These are phyloP conservation scores for Fomitopsis pinicola DNA, from an alignment of 1,284 basidiomycete genomes.

Conservation along the genomic window DNA sequence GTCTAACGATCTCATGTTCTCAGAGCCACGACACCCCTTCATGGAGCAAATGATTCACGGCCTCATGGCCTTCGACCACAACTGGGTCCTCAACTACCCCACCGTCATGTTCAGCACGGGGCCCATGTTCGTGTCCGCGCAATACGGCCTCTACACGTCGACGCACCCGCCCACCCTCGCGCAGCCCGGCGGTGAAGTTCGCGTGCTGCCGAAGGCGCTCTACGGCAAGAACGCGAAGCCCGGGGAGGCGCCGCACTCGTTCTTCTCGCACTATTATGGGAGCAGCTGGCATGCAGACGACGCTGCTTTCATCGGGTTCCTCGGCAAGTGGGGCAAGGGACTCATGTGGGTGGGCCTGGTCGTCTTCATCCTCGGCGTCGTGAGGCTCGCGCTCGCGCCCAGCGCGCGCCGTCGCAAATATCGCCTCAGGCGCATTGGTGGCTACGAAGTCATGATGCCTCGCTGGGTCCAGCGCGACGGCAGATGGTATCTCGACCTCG, in stretches of 20 bases:
- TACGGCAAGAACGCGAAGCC: constrained; percentile 95
- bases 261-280: constrained; percentile 95
- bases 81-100: constrained; percentile 93
- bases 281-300: constrained; percentile 97
- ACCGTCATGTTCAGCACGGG: constrained; percentile 99
- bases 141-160: constrained; percentile 80
- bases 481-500: constrained; percentile 68
- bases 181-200: constrained; percentile 62
- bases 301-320: constrained; percentile 88
- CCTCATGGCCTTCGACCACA: constrained; percentile 89
- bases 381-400: constrained; percentile 51
- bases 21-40: constrained; percentile 84
- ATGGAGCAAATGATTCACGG: constrained; percentile 92
- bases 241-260: constrained; percentile 83
- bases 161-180: constrained; percentile 59
- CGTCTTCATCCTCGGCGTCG: constrained; percentile 65
- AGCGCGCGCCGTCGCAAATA: constrained; percentile 51
- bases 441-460: constrained; percentile 74
- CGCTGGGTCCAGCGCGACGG: constrained; percentile 64
- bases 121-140: constrained; percentile 87
- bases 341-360: constrained; percentile 80
- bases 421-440: constrained; percentile 55
- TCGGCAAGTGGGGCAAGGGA: constrained; percentile 81
- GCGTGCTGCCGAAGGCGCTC: constrained; percentile 88
- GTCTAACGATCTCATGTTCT: constrained; percentile 96